These are phyloP conservation scores for Linanthus parryae DNA, from an alignment of 148 eudicot genomes.

Conservation along the genomic window DNA sequence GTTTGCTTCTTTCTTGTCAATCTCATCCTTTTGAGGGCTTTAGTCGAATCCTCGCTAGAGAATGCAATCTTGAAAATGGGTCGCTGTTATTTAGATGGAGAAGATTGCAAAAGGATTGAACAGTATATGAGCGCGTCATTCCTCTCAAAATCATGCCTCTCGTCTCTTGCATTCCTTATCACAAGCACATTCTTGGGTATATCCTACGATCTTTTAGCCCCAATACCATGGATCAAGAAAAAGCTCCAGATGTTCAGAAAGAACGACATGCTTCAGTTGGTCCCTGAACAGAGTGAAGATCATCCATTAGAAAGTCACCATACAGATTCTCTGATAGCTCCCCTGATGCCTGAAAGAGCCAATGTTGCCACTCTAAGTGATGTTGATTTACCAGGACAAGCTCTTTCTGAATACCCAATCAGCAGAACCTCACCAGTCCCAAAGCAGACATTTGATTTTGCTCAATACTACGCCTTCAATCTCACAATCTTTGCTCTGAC, in stretches of 20 bases:
- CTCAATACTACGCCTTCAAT: slow-evolving; percentile 93
- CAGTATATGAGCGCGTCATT: slow-evolving; percentile 88
- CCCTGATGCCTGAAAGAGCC: slow-evolving; percentile 60
- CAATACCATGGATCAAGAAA: slow-evolving; percentile 90
- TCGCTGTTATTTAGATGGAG: slow-evolving; percentile 93
- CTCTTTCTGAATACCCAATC: slow-evolving; percentile 76
- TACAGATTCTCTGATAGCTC: slow-evolving; percentile 47
- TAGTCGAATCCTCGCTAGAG: slow-evolving; percentile 92
- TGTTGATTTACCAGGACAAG: slow-evolving; percentile 61
- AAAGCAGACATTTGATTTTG: slow-evolving; percentile 88
- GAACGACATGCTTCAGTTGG: slow-evolving; percentile 94
- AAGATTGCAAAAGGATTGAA: slow-evolving; percentile 90
- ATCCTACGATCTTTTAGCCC: slow-evolving; percentile 84
- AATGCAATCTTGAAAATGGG: slow-evolving; percentile 77
- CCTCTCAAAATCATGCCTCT: slow-evolving; percentile 81
- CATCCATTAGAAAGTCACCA: slow-evolving; percentile 51
- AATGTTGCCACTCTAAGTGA: slow-evolving; percentile 23
- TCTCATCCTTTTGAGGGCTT: slow-evolving; percentile 72
- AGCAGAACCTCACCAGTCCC: slow-evolving; percentile 88
- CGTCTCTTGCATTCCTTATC: slow-evolving; percentile 85
- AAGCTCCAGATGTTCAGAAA: slow-evolving; percentile 71
- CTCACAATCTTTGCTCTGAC: slow-evolving; percentile 92
- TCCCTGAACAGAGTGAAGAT: slow-evolving; percentile 77
- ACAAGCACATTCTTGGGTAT: slow-evolving; percentile 94
- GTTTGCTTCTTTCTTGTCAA: slow-evolving; percentile 93